Percentiles rank a stretch among this genome's conserved stretches.
These are phyloP conservation scores for Blastocystis sp. DNA, from an alignment of 352 stramenopile genomes.

Conservation along the genomic window DNA sequence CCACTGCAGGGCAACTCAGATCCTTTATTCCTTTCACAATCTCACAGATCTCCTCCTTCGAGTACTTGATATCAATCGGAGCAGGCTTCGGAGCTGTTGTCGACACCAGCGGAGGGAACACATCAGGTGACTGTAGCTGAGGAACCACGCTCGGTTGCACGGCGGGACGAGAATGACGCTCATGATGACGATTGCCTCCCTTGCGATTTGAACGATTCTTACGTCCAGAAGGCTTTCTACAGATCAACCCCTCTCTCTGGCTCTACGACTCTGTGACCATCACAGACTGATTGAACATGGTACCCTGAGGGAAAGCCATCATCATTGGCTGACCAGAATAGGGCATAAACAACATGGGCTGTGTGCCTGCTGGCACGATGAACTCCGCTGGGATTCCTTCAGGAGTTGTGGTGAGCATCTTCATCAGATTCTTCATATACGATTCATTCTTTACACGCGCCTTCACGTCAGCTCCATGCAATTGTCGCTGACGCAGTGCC, in stretches of 20 bases:
- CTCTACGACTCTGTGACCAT: background rate
- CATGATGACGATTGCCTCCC: background rate
- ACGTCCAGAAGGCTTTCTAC: background rate
- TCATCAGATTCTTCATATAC: slow-evolving; percentile 55
- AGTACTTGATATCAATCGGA: slow-evolving; percentile 11
- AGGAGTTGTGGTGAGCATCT: background rate
- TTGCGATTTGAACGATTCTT: slow-evolving; percentile 5
- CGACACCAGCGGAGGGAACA: slow-evolving; percentile 58
- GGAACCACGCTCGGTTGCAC: slow-evolving; percentile 19
- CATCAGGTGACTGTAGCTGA: background rate
- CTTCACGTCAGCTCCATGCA: slow-evolving; percentile 33
- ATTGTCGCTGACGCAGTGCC: background rate
- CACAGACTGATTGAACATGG: background rate
- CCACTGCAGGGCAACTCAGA: slow-evolving; percentile 6
- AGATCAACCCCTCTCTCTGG: background rate
- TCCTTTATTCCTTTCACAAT: slow-evolving; percentile 51
- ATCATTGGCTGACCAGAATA: slow-evolving; percentile 30
- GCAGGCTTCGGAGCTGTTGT: slow-evolving; percentile 1
- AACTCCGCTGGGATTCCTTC: slow-evolving; percentile 34
- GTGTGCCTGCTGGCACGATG: background rate
- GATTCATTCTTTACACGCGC: slow-evolving; percentile 62
- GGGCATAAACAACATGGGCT: slow-evolving; percentile 21
- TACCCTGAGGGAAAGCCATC: background rate
- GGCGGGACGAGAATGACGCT: background rate
- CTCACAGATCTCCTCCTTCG: slow-evolving; percentile 9